phyloP scores from a whole-genome alignment of 78 protist species.

The Guillardia theta region DNA sequence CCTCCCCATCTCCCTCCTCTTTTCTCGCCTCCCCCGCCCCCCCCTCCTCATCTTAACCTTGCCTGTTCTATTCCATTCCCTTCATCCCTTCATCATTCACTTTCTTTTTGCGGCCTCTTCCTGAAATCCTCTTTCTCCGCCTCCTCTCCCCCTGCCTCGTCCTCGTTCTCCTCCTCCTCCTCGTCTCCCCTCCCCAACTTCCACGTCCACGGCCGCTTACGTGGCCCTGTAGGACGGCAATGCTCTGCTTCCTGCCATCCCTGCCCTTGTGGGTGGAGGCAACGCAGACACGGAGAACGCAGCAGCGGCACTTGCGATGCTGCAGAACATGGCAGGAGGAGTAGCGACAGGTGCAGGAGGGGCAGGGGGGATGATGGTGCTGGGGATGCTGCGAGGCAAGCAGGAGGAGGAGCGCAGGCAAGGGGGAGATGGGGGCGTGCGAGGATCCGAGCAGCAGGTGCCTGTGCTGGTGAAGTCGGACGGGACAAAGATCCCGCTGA shows the following conservation, averaged over 20 bases:
- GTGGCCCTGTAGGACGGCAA: too few species aligned
- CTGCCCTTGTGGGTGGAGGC: too few species aligned
- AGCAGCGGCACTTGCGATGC: too few species aligned
- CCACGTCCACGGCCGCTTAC: too few species aligned
- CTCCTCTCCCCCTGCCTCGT: background rate
- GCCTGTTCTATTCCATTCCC: background rate
- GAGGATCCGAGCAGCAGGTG: background rate
- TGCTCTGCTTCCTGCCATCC: too few species aligned
- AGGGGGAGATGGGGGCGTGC: too few species aligned
- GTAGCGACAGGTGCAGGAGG: too few species aligned
- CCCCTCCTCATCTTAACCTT: background rate
- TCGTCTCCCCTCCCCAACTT: background rate
- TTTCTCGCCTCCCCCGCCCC: background rate
- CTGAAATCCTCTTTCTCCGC: background rate
- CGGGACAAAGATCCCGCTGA: background rate
- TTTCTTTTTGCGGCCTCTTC: background rate
- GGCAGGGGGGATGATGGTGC: too few species aligned
- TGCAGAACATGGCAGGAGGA: too few species aligned
- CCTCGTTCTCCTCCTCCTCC: background rate
- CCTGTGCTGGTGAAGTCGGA: background rate
- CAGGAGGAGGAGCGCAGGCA: too few species aligned
- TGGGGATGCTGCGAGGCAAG: too few species aligned
- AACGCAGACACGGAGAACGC: too few species aligned
- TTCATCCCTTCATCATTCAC: background rate
- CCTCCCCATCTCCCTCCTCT: background rate